These are phyloP conservation scores for Apodospora peruviana DNA, from an alignment of 495 filamentous ascomycete genomes.

Conservation along the genomic window DNA sequence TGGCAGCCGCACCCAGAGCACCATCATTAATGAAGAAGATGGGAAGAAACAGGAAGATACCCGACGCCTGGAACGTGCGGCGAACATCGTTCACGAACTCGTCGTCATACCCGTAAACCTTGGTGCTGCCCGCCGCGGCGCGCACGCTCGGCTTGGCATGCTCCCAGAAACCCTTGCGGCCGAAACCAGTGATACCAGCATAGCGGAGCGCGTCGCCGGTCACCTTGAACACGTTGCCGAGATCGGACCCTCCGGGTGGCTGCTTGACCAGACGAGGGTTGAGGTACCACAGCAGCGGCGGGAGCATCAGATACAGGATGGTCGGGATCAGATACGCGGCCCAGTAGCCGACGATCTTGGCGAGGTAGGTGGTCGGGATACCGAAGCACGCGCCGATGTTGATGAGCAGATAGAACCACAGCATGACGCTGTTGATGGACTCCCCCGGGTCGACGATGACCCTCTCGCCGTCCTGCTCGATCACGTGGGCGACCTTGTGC, in stretches of 20 bases:
- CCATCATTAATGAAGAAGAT: slow-evolving; percentile 57
- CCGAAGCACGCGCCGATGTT: slow-evolving; percentile 64
- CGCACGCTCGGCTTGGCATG: slow-evolving; percentile 51
- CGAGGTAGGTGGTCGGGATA: slow-evolving; percentile 42
- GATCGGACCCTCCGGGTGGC: slow-evolving; percentile 48
- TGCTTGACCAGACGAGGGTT: slow-evolving; percentile 43
- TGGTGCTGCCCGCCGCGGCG: slow-evolving; percentile 38
- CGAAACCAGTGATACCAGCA: slow-evolving; percentile 46
- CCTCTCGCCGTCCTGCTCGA: slow-evolving; percentile 62
- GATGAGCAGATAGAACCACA: slow-evolving; percentile 66
- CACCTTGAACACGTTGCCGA: slow-evolving; percentile 50
- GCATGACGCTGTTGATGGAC: slow-evolving; percentile 64
- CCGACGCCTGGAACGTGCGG: slow-evolving; percentile 46
- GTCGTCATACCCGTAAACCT: slow-evolving; percentile 36
- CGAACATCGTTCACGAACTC: slow-evolving; percentile 48
- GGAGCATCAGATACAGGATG: slow-evolving; percentile 51
- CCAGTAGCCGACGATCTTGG: slow-evolving; percentile 60
- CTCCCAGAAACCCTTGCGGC: slow-evolving; percentile 54
- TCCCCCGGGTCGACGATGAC: slow-evolving; percentile 71
- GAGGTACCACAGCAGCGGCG: slow-evolving; percentile 42
- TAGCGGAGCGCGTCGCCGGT: slow-evolving; percentile 41
- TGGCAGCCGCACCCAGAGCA: slow-evolving; percentile 38
- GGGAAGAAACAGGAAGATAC: slow-evolving; percentile 52
- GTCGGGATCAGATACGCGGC: slow-evolving; percentile 63
- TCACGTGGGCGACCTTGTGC: slow-evolving; percentile 49